phyloP scores from a whole-genome alignment of 2,329 filamentous ascomycete species.

The Fusarium chaquense region DNA sequence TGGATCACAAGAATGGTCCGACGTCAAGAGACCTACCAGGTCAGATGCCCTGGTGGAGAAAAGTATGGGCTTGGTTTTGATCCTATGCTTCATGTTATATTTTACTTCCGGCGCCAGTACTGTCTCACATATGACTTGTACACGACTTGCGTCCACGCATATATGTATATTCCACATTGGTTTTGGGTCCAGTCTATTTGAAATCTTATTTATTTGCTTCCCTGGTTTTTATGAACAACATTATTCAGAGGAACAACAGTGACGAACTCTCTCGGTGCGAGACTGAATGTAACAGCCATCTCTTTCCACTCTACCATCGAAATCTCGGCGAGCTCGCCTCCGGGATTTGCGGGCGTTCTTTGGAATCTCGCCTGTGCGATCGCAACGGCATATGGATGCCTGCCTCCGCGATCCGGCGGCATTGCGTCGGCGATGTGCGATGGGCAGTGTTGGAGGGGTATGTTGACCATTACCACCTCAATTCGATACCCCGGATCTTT shows the following conservation, averaged over 20 bases:
- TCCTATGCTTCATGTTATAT: background rate
- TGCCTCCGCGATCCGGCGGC: background rate
- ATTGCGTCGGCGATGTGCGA: constrained; percentile 4
- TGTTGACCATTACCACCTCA: constrained; percentile 6
- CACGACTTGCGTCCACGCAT: background rate
- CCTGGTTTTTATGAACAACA: background rate
- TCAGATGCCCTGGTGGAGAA: constrained; percentile 58
- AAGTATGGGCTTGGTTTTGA: constrained; percentile 58
- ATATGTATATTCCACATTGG: background rate
- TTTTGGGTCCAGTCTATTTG: background rate
- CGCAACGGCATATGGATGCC: constrained; percentile 7
- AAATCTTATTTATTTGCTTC: background rate
- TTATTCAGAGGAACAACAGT: background rate
- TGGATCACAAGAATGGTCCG: constrained; percentile 59
- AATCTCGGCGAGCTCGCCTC: constrained; percentile 18
- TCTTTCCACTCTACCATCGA: background rate
- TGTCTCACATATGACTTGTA: background rate
- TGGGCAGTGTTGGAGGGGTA: constrained; percentile 14
- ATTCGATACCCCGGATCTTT: background rate
- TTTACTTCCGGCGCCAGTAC: background rate
- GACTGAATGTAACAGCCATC: background rate
- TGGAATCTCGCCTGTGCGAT: constrained; percentile 21
- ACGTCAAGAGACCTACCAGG: constrained; percentile 49
- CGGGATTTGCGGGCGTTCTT: constrained; percentile 14
- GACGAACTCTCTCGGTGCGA: background rate